Base-by-base conservation (phyloP, 805 yeast genomes). In the Jamesozyma gamospora region DNA sequence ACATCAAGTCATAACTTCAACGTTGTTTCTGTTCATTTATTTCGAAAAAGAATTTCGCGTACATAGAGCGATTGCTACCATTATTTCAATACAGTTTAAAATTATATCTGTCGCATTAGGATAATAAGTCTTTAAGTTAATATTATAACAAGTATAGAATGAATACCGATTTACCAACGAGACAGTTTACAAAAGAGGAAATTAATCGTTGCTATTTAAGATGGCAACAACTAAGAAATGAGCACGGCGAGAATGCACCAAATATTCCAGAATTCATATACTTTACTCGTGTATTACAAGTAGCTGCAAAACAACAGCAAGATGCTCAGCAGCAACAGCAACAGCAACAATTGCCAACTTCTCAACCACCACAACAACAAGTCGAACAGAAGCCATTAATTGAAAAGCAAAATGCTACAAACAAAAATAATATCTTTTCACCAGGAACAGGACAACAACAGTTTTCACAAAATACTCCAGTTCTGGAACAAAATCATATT, bases 211-310 rank as follows among this genome's bases (percentile, higher is more conserved):
- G 64, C 38, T 58, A 58, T 41, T 40, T 57, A 38, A 54, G 63
- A 42, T 61, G 65, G 65, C 65, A 61, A 39, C 63, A 60, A 34
- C 38, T 61, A 33, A 53, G 63, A 10, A 58, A 55, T 28, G 60
- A 59, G 31, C 64, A 60, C 28, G 61, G 63, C 16, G 60, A 56
- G 29, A 58, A 58, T 37, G 63, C 60, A 0, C 56, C 60, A 1
- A 56, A 51, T 30, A 50, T 56, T 10, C 60, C 62, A 2, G 64
- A 61, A 41, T 61, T 56, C 39, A 48, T 55, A n/a, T 60, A 56
- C 37, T 58, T 55, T 35, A 58, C 65, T 4, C 58, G 52, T 30
- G 58, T 60, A 19, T 42, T 61, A 31, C 58, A 56, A 31, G 50
- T 52, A 11, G 65, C 65, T 25, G 64, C 65, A 7, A 53, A 51